These are phyloP conservation scores for Bathelium albidoporum DNA, from an alignment of 495 filamentous ascomycete species.

Conservation along the genomic window DNA sequence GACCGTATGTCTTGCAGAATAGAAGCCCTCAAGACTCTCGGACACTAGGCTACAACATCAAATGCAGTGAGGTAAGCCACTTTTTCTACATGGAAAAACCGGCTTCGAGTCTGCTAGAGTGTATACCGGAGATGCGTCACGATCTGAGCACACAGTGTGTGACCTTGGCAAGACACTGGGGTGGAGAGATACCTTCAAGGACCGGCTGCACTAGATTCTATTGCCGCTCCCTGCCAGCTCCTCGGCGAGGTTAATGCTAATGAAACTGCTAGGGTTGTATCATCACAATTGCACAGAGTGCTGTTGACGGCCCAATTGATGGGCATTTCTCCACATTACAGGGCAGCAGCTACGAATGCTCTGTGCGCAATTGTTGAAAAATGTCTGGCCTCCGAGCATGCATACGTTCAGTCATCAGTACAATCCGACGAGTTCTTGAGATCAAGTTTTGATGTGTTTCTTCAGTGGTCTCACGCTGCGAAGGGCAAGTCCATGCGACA, in stretches of 20 bases:
- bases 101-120: too few species aligned
- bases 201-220: not conserved
- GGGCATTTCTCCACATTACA: constrained; percentile 12
- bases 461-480: constrained; percentile 63
- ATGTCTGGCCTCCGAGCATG: constrained; percentile 27
- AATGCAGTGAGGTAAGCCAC: too few species aligned
- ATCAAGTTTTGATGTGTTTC: constrained; percentile 55
- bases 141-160: too few species aligned
- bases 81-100: too few species aligned
- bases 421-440: constrained; percentile 39
- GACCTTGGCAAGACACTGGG: not conserved
- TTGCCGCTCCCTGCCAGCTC: not conserved
- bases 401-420: constrained; percentile 27
- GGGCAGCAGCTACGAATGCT: constrained; percentile 31
- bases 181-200: not conserved
- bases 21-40: not conserved
- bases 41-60: too few species aligned
- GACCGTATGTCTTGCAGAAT: not conserved
- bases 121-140: too few species aligned
- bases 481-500: constrained; percentile 67
- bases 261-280: not conserved
- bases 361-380: constrained; percentile 26
- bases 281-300: not conserved
- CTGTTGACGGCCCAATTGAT: not conserved
- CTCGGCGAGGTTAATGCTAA: not conserved